These are phyloP conservation scores for Amanita rubescens DNA, from an alignment of 768 basidiomycete species.

Conservation along the genomic window DNA sequence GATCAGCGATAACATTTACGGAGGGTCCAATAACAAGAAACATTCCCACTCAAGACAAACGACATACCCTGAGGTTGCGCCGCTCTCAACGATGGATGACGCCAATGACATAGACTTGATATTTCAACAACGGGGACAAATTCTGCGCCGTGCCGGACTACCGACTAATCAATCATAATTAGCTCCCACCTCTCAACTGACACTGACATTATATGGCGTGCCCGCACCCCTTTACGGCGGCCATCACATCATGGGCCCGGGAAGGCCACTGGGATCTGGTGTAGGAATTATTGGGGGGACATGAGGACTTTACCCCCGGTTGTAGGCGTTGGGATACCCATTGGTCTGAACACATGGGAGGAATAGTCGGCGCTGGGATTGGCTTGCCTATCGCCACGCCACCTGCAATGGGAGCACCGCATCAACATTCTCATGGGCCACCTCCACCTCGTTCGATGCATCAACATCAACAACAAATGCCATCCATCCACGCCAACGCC, in stretches of 20 bases:
- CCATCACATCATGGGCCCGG: conserved; percentile 4
- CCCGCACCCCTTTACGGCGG: conserved; percentile 1
- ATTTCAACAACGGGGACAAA: conserved; percentile 31
- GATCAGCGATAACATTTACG: conserved; percentile 22
- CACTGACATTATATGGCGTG: conserved; percentile 6
- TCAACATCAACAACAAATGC: conserved; percentile 12
- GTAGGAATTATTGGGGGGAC: conserved; percentile 7
- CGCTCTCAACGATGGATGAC: conserved; percentile 42
- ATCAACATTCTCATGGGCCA: background rate
- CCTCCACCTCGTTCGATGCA: background rate
- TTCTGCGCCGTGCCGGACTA: background rate
- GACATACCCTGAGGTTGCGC: conserved; percentile 38
- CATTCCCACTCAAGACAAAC: conserved; percentile 20
- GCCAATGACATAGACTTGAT: conserved; percentile 48
- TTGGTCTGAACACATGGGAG: conserved; percentile 1
- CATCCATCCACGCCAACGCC: conserved; percentile 1
- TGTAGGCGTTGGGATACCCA: background rate
- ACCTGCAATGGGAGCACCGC: conserved; percentile 2
- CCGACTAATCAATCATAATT: background rate
- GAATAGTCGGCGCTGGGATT: conserved; percentile 9
- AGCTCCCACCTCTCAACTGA: background rate
- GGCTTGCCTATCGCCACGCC: conserved; percentile 9
- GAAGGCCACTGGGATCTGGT: background rate
- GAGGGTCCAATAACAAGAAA: conserved; percentile 16
- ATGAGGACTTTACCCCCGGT: conserved; percentile 5